phyloP scores from a whole-genome alignment of 2,329 filamentous ascomycete species.

The Exophiala xenobiotica region DNA sequence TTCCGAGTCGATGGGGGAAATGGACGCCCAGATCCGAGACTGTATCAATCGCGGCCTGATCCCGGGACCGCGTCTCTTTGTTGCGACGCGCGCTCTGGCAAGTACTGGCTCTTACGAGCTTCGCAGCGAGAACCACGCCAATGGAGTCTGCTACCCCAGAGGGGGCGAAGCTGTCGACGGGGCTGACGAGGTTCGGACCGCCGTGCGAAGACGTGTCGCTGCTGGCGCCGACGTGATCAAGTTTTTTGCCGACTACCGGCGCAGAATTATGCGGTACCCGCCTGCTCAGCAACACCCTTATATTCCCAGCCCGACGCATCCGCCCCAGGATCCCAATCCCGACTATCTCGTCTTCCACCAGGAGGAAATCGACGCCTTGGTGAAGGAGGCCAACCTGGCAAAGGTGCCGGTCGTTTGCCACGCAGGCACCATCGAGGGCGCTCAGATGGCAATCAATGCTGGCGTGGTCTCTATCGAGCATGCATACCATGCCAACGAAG shows the following conservation, averaged over 20 bases:
- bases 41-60: slow-evolving; percentile 55
- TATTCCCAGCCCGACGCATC: slow-evolving; percentile 16
- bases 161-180: slow-evolving; percentile 52
- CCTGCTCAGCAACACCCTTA: slow-evolving; percentile 32
- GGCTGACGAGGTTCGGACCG: slow-evolving; percentile 45
- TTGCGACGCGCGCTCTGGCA: slow-evolving; percentile 53
- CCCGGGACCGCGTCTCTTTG: slow-evolving; percentile 57
- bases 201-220: slow-evolving; percentile 48
- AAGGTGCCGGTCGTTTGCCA: slow-evolving; percentile 48
- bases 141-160: slow-evolving; percentile 32
- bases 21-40: slow-evolving; percentile 54
- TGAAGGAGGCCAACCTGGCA: slow-evolving; percentile 47
- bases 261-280: slow-evolving; percentile 47
- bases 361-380: slow-evolving; percentile 42
- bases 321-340: slow-evolving; percentile 10
- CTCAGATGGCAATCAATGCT: slow-evolving; percentile 48
- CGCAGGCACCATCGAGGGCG: slow-evolving; percentile 43
- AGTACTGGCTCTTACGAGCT: slow-evolving; percentile 52
- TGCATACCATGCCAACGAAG: slow-evolving; percentile 40
- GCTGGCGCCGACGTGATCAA: slow-evolving; percentile 54
- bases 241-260: slow-evolving; percentile 53
- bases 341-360: slow-evolving; percentile 14
- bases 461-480: slow-evolving; percentile 53
- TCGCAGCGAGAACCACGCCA: slow-evolving; percentile 46
- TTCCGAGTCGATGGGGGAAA: slow-evolving; percentile 52